phyloP scores from a whole-genome alignment of 2,329 filamentous ascomycete genomes.

The Zarea fungicola region DNA sequence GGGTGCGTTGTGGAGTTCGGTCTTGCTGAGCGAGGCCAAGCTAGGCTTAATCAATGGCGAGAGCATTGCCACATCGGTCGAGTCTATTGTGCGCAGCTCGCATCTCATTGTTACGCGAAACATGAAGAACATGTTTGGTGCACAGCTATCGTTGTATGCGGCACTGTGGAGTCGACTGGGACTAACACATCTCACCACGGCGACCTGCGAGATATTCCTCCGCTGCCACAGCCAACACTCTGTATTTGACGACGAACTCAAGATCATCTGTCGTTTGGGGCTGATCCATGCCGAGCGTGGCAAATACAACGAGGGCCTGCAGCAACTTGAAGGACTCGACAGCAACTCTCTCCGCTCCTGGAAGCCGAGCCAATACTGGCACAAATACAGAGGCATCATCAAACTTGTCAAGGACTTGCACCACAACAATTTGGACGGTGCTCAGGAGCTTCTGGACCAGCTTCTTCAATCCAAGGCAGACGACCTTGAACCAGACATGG shows the following conservation, averaged over 20 bases:
- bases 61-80: conserved; percentile 59
- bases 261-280: conserved; percentile 66
- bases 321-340: conserved; percentile 41
- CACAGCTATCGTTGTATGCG: conserved; percentile 66
- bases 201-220: conserved; percentile 68
- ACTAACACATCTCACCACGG: conserved; percentile 47
- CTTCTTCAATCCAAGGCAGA: conserved; percentile 47
- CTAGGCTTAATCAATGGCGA: conserved; percentile 68
- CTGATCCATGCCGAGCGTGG: conserved; percentile 57
- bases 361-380: conserved; percentile 71
- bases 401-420: conserved; percentile 60
- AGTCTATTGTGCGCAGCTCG: conserved; percentile 75
- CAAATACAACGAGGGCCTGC: conserved; percentile 61
- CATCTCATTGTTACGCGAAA: conserved; percentile 76
- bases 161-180: conserved; percentile 75
- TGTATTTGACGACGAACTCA: conserved; percentile 71
- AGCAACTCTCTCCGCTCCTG: conserved; percentile 61
- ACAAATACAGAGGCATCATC: conserved; percentile 61
- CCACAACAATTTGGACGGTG: conserved; percentile 46
- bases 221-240: conserved; percentile 59
- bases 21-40: conserved; percentile 80
- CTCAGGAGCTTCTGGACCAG: conserved; percentile 45
- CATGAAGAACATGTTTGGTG: conserved; percentile 66
- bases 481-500: conserved; percentile 48
- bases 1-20: conserved; percentile 79